Conservation (phyloP, 176 grass and related monocot genomes). For the Carex myosuroides region DNA sequence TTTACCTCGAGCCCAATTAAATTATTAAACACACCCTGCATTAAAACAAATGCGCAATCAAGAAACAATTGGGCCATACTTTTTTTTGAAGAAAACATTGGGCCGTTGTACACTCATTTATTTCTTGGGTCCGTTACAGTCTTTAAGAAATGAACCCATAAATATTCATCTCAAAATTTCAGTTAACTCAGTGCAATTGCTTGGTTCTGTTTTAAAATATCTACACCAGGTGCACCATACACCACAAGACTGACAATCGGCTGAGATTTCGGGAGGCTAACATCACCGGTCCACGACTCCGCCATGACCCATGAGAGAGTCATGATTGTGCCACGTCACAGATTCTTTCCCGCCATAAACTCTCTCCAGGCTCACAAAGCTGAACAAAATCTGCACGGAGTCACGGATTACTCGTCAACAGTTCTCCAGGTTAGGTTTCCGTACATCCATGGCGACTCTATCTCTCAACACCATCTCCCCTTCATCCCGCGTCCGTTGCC, state of each 20-base stretch:
- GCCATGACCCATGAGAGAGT: too few species aligned
- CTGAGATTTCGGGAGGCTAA: not conserved
- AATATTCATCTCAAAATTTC: too few species aligned
- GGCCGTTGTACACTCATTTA: not conserved
- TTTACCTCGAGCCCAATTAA: not conserved
- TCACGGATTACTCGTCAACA: not conserved
- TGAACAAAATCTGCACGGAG: slow-evolving; percentile 5
- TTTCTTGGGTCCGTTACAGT: not conserved
- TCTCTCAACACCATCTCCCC: not conserved
- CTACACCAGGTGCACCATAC: not conserved
- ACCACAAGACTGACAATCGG: not conserved
- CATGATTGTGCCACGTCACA: not conserved
- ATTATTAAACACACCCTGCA: not conserved
- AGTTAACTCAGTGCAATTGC: too few species aligned
- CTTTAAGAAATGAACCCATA: not conserved
- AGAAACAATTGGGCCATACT: not conserved
- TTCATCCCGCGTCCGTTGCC: not conserved
- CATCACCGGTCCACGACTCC: not conserved
- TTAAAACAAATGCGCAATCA: not conserved
- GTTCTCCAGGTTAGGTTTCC: not conserved
- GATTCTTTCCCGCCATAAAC: not conserved
- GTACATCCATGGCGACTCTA: slow-evolving; percentile 32
- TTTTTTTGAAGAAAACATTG: not conserved
- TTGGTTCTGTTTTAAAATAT: not conserved
- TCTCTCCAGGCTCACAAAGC: too few species aligned